A percentile compares a stretch with the other conserved stretches of the same genome.
These are phyloP conservation scores for Marsdenia floribunda DNA, from an alignment of 257 asterid genomes.

Conservation along the genomic window DNA sequence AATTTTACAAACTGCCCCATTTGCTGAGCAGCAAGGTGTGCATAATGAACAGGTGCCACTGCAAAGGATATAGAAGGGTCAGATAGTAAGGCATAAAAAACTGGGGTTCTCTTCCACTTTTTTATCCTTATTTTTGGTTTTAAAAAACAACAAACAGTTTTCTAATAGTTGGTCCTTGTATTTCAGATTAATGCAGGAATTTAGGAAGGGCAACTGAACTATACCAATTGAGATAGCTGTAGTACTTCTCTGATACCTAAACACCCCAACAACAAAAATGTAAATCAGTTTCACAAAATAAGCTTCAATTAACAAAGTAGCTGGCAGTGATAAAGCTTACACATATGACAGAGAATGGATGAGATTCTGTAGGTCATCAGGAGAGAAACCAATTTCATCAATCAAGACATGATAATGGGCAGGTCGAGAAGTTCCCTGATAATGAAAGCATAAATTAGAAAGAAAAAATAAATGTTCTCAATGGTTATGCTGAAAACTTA, in stretches of 20 bases:
- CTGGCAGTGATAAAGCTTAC: slow-evolving; percentile 42
- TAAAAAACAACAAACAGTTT: background rate
- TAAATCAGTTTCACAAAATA: background rate
- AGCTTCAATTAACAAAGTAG: slow-evolving; percentile 13
- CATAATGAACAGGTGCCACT: slow-evolving; percentile 88
- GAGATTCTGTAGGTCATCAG: slow-evolving; percentile 72
- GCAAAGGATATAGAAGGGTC: slow-evolving; percentile 17
- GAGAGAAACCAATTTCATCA: slow-evolving; percentile 94
- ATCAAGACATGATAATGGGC: slow-evolving; percentile 83
- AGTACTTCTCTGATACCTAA: slow-evolving; percentile 84
- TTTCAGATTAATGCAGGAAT: background rate
- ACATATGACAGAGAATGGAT: slow-evolving; percentile 79
- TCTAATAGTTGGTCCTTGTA: background rate
- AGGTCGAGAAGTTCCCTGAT: slow-evolving; percentile 89
- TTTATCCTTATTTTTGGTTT: background rate
- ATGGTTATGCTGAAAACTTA: too few species aligned
- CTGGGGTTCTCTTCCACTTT: too few species aligned
- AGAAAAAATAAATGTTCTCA: background rate
- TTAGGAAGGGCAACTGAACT: slow-evolving; percentile 19
- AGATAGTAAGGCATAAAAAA: background rate
- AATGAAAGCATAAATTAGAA: background rate
- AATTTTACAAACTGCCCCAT: slow-evolving; percentile 65
- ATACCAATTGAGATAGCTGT: slow-evolving; percentile 69
- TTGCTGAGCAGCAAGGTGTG: slow-evolving; percentile 92
- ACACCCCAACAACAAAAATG: background rate